A percentile compares a stretch with the other conserved stretches of the same genome.
phyloP scores from a whole-genome alignment of 768 basidiomycete species.

The Lentinula boryana region DNA sequence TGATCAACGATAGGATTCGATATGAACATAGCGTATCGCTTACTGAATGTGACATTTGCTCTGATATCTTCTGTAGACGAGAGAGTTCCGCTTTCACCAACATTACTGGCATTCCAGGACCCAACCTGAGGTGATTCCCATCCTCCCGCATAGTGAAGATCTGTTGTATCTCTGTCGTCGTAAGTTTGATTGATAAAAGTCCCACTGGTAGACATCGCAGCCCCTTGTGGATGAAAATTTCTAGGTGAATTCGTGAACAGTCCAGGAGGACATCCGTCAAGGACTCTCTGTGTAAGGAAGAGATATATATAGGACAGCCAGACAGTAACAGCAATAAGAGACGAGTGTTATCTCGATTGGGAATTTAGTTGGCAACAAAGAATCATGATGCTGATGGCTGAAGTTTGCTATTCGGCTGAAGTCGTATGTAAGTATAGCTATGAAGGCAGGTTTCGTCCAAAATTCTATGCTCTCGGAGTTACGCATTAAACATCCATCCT shows the following conservation, averaged over 20 bases:
- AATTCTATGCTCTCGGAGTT: no score
- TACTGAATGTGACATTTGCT: slow-evolving; percentile 24
- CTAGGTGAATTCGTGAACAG: neutral
- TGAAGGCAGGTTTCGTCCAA: no score
- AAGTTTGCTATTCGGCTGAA: no score
- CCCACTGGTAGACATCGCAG: neutral
- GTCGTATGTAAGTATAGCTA: no score
- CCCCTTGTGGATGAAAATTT: neutral
- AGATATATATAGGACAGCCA: neutral
- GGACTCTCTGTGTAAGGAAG: neutral
- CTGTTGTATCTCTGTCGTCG: slow-evolving; percentile 19
- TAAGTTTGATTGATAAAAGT: slow-evolving; percentile 15
- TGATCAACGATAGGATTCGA: neutral
- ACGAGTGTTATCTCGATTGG: neutral
- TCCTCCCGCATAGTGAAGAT: slow-evolving; percentile 15
- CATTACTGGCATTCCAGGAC: slow-evolving; percentile 21
- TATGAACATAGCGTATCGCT: slow-evolving; percentile 3
- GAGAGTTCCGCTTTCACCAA: slow-evolving; percentile 22
- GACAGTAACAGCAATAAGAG: neutral
- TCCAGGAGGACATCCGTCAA: neutral
- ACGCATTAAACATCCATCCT: no score
- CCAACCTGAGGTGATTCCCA: slow-evolving; percentile 17
- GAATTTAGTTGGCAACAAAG: no score
- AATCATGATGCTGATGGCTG: no score
- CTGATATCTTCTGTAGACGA: slow-evolving; percentile 16